Base-by-base conservation (phyloP, 2,329 filamentous ascomycete genomes). In the Neocatenulostroma microsporum region DNA sequence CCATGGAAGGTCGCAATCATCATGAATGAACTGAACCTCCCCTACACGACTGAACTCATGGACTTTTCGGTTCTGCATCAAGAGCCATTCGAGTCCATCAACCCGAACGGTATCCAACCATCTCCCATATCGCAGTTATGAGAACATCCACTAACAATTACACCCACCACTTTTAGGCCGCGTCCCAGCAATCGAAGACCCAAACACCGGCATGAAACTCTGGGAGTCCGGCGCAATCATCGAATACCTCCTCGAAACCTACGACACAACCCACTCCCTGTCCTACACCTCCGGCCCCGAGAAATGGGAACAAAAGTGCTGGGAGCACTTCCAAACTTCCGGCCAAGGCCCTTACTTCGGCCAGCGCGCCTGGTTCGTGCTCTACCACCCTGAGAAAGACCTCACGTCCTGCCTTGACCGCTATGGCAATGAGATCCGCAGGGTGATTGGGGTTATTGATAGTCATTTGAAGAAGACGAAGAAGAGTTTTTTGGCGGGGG, bases 371-470 rank as follows among this genome's bases (percentile, higher is more conserved):
- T 42, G 39, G 39, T 42, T 42, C 27, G 17, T 32, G 6, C 27
- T 42, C 15, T 64, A 60, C 39, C 62, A 70, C 49, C 52, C 51
- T 0, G 66, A 72, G 38, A 63, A 63, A 42, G 21, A 40, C 25
- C 14, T 69, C 18, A 56, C 49, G 1, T 62, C 58, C 10, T 67
- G 65, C 4, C 48, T 63, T n/a, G 61, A 68, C 6, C 62, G 68
- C 19, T 72, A 70, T 45, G 37, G 48, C 12, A 60, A 61, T 15
- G 68, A 72, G 48, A 54, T 66, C 34, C 51, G 57, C n/a, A 66
- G 69, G 21, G 58, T 72, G 12, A 52, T 60, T 5, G 57, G 57
- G 11, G 67, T 73, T 4, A 50, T 73, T 10, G 62, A 73, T 24
- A 40, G 43, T 3, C 54, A 56, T 20, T 50, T 70, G 11, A 45